phyloP scores from a whole-genome alignment of 768 basidiomycete species.

The Leccinellum albellum region DNA sequence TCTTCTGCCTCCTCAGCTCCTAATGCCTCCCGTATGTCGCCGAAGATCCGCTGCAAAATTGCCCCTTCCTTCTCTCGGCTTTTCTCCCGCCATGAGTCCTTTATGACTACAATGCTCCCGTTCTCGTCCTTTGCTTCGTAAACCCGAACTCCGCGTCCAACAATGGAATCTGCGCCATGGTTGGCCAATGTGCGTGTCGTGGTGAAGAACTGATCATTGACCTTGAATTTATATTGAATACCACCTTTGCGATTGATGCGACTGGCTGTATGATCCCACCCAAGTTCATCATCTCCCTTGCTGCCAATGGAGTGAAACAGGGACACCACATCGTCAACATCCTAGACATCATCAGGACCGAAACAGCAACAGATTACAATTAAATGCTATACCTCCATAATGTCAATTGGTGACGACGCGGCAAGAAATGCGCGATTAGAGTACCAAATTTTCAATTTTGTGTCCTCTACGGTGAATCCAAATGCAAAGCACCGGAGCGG shows the following conservation, averaged over 20 bases:
- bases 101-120: not conserved
- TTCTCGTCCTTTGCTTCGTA: not conserved
- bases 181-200: not conserved
- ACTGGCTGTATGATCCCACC: slow-evolving; percentile 8
- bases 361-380: no score
- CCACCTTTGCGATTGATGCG: not conserved
- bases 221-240: not conserved
- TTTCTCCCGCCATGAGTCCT: slow-evolving; percentile 9
- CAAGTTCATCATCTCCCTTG: not conserved
- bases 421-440: not conserved
- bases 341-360: no score
- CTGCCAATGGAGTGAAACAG: no score
- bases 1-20: not conserved
- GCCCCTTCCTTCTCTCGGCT: not conserved
- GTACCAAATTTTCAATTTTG: slow-evolving; percentile 26
- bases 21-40: not conserved
- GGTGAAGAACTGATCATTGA: not conserved
- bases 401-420: not conserved
- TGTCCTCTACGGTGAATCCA: no score
- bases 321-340: no score
- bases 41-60: not conserved
- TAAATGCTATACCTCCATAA: not conserved
- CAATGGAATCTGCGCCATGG: not conserved
- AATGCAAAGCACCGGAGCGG: no score
- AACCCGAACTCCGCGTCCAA: not conserved